Evolutionary conservation across 1,284 basidiomycete species (phyloP).

Genomic region (Ustilago sp.): DNA sequence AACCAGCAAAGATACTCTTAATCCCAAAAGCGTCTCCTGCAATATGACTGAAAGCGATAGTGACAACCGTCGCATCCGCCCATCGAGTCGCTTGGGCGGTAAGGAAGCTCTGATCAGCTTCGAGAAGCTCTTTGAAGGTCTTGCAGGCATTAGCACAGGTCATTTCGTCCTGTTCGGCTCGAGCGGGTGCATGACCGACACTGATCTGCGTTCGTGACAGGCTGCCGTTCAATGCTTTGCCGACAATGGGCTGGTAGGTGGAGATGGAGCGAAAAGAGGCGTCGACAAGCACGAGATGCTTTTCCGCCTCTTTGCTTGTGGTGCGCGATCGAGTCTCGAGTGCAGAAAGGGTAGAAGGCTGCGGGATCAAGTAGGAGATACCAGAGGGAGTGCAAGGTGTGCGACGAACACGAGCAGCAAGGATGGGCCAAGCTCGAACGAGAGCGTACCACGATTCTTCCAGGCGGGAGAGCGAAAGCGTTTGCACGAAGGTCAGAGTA

Average conservation of each 20-base stretch:
- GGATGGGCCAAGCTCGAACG: slow-evolving; percentile 28
- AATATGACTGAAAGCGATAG: slow-evolving; percentile 28
- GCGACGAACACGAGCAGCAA: slow-evolving; percentile 28
- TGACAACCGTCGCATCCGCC: slow-evolving; percentile 20
- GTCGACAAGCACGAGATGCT: slow-evolving; percentile 22
- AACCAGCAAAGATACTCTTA: slow-evolving; percentile 19
- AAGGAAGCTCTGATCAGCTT: slow-evolving; percentile 21
- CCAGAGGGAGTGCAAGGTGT: slow-evolving; percentile 19
- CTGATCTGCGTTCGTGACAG: neutral
- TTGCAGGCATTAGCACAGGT: slow-evolving; percentile 22
- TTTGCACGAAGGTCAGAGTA: slow-evolving; percentile 14
- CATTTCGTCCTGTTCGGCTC: slow-evolving; percentile 5
- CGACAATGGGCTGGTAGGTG: slow-evolving; percentile 22
- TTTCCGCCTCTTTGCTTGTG: neutral
- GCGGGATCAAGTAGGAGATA: slow-evolving; percentile 16
- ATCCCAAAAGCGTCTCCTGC: slow-evolving; percentile 24
- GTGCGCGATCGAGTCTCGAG: slow-evolving; percentile 18
- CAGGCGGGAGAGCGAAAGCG: slow-evolving; percentile 7
- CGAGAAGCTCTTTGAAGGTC: slow-evolving; percentile 18
- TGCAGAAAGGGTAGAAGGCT: neutral
- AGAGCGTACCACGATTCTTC: slow-evolving; percentile 28
- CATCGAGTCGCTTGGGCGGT: slow-evolving; percentile 30
- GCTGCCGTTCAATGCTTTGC: slow-evolving; percentile 6
- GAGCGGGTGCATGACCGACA: slow-evolving; percentile 14
- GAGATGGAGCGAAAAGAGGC: slow-evolving; percentile 12